phyloP scores from a whole-genome alignment of 2,329 filamentous ascomycete genomes.

The Blumeriella jaapii region DNA sequence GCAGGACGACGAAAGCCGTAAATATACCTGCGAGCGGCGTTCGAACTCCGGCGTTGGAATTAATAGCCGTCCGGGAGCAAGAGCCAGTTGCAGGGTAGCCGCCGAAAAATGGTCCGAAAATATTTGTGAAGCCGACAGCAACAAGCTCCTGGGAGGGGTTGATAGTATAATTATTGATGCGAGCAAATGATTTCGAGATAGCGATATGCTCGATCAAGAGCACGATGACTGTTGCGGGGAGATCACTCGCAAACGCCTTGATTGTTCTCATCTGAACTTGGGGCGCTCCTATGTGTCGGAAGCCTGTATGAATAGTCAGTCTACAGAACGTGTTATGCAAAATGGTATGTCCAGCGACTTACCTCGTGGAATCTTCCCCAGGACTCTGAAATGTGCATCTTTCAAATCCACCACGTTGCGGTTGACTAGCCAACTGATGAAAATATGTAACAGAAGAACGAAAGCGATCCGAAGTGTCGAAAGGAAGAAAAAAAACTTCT shows the following conservation, averaged over 20 bases:
- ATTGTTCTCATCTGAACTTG: conserved; percentile 55
- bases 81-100: conserved; percentile 90
- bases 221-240: conserved; percentile 86
- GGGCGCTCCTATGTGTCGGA: conserved; percentile 68
- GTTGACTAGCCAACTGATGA: conserved; percentile 82
- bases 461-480: conserved; percentile 84
- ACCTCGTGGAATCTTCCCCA: conserved; percentile 71
- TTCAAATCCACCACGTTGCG: conserved; percentile 48
- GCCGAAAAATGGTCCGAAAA: conserved; percentile 84
- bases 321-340: no score
- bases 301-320: no score
- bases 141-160: conserved; percentile 94
- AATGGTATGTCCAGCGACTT: no score
- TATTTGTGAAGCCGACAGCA: conserved; percentile 81
- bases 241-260: conserved; percentile 53
- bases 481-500: conserved; percentile 76
- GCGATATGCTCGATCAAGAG: conserved; percentile 93
- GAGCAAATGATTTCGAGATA: conserved; percentile 91
- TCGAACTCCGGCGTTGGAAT: conserved; percentile 89
- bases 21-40: conserved; percentile 86
- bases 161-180: conserved; percentile 92
- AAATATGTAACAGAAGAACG: conserved; percentile 81
- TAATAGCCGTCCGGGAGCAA: conserved; percentile 92
- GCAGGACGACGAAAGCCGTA: conserved; percentile 71
- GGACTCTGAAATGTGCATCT: conserved; percentile 59